Base-by-base conservation (phyloP, 2,329 filamentous ascomycete genomes). In the Cephalotrichum gorgonifer region DNA sequence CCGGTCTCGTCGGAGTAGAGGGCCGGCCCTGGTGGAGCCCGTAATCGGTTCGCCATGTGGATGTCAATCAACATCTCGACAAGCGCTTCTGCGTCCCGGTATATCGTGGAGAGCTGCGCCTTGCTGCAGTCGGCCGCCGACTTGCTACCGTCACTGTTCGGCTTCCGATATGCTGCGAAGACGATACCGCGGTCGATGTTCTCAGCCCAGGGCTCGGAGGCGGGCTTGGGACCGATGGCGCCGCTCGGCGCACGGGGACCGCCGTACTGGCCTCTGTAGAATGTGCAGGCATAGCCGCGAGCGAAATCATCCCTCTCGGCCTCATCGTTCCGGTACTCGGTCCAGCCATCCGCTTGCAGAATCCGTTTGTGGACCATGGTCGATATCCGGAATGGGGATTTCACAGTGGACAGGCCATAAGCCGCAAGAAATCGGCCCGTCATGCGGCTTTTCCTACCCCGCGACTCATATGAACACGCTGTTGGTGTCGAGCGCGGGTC, bases 101-200 rank as follows among this genome's bases (percentile, higher is more conserved):
- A 63, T 8, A 79, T 62, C 17, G 64, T 63, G 8, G 66, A 66
- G 2, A 79, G 67, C 54, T 76, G 71, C 7, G 62, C 61, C 11
- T 62, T 58, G 50, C 59, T 62, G 43, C 64, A 64, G 12, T 61
- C 61, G 12, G 64, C 57, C 38, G 63, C 61, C 27, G 57, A 59
- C 26, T 42, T 48, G 15, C 64, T 64, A 23, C 67, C 68, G 7
- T 57, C 58, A 39, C 64, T 62, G 11, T 41, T 43, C 15, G 73
- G 71, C 52, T 72, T 72, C 22, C 74, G 67, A 54, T 78, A 79
- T 0, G 74, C 76, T 1, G 75, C 75, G 49, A 79, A 79, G 5
- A 79, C 70, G 50, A 79, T 73, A 43, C 75, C 76, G 28, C 73
- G 67, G 54, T 77, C 71, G 47, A 67, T 65, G 20, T 44, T 48